Percentiles rank a stretch among this genome's conserved stretches.
These are phyloP conservation scores for Colletotrichum noveboracense DNA, from an alignment of 2,329 filamentous ascomycete genomes.

Conservation along the genomic window DNA sequence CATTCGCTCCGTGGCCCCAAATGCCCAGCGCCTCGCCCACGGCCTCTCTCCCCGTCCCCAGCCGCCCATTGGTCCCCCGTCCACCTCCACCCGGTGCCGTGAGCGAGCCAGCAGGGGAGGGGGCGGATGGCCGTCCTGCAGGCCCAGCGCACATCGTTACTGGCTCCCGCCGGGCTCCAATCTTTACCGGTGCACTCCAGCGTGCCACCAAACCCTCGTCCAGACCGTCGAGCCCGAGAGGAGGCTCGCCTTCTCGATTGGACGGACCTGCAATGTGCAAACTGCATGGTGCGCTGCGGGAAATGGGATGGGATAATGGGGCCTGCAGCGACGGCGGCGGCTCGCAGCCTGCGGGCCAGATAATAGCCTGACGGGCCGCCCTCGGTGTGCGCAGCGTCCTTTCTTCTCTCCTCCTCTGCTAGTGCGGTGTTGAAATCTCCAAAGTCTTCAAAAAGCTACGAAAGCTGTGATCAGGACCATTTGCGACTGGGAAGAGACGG, in stretches of 20 bases:
- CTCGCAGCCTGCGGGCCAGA: not conserved
- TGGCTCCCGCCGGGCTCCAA: not conserved
- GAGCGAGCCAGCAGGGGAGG: not conserved
- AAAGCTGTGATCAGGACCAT: not conserved
- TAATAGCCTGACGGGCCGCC: constrained; percentile 8
- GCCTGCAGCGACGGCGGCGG: not conserved
- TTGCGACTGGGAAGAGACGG: not conserved
- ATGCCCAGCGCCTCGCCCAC: constrained; percentile 20
- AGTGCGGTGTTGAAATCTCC: not conserved
- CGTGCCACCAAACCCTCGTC: not conserved
- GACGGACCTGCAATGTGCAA: constrained; percentile 14
- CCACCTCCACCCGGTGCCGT: not conserved
- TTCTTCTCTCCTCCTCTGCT: constrained; percentile 10
- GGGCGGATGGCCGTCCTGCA: not conserved
- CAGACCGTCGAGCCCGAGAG: not conserved
- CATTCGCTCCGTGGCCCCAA: not conserved
- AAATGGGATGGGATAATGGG: not conserved
- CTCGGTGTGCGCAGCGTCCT: constrained; percentile 1
- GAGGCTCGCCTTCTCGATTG: constrained; percentile 3
- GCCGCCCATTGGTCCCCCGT: constrained; percentile 2
- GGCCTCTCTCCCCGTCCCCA: constrained; percentile 10
- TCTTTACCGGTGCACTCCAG: not conserved
- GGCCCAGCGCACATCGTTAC: not conserved
- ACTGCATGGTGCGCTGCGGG: not conserved
- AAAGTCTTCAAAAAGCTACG: not conserved